Base-by-base conservation (phyloP, 2,329 filamentous ascomycete genomes). In the Thelonectria rubi region DNA sequence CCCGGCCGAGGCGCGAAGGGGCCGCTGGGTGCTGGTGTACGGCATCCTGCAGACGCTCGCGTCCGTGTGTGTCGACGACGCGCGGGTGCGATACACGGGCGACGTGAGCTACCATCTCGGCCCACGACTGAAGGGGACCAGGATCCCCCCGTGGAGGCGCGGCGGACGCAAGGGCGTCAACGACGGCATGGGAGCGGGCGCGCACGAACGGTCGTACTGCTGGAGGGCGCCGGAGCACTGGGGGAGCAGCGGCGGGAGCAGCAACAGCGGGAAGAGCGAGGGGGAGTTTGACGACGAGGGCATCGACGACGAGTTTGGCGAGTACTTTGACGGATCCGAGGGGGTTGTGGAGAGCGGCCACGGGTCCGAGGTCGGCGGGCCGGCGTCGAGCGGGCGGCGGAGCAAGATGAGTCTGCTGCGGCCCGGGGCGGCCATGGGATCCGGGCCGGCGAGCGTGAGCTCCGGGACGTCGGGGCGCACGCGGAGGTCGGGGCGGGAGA, bases 11-110 rank as follows among this genome's bases (percentile, higher is more conserved):
- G 86, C 85, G 3, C 82, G 87, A 1, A 81, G 83, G 11, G 86
- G 84, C 10, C 82, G 87, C 20, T 89, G 87, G 87, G 77, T 87
- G 4, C 76, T 89, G 3, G 80, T 89, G 20, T 89, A 89, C 67
- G 84, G 82, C 3, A 76, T 88, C 11, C 74, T 89, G 15, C 87
- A 89, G 73, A 84, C 83, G 0, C 79, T 89, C 2, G 86, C 86
- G 2, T 83, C 82, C 21, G 78, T 89, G 7, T 83, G 84, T 0
- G 85, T 87, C 1, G 87, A 89, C 60, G 80, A 82, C 1, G 84
- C 82, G 11, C 79, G 80, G 40, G 76, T 86, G 9, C 80, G 81
- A 12, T 84, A 85, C 72, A 79, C 77, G 3, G 81, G 84, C 6
- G 78, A 77, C 8, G 86, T 88, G 2, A 65, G 80, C 17, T 89